These are phyloP conservation scores for Sclerotinia subarctica DNA, from an alignment of 2,329 filamentous ascomycete species.

Conservation along the genomic window DNA sequence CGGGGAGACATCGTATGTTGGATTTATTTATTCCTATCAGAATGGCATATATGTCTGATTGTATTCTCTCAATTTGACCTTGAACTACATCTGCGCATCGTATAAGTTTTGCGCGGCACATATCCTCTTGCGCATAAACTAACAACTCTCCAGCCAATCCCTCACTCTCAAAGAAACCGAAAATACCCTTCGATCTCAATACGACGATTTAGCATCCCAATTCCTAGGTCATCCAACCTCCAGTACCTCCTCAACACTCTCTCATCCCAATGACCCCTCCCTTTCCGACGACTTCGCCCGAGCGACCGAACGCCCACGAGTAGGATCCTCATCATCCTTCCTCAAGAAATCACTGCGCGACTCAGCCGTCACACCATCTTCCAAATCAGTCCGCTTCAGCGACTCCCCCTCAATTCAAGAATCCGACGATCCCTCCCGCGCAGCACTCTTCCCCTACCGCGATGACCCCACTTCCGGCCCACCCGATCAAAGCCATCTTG, in stretches of 20 bases:
- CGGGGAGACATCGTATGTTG: slow-evolving; percentile 59
- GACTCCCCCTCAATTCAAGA: slow-evolving; percentile 52
- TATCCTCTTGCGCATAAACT: slow-evolving; percentile 1
- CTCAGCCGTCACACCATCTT: slow-evolving; percentile 36
- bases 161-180: slow-evolving; percentile 62
- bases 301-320: slow-evolving; percentile 44
- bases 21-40: not conserved
- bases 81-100: not conserved
- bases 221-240: slow-evolving; percentile 65
- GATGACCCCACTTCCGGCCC: slow-evolving; percentile 57
- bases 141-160: slow-evolving; percentile 34
- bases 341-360: slow-evolving; percentile 39
- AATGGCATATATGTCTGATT: not conserved
- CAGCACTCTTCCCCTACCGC: slow-evolving; percentile 64
- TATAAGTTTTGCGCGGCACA: not conserved
- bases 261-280: slow-evolving; percentile 61
- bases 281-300: slow-evolving; percentile 63
- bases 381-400: slow-evolving; percentile 84
- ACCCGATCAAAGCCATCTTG: slow-evolving; percentile 48
- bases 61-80: not conserved
- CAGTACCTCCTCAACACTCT: slow-evolving; percentile 50
- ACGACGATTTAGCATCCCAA: slow-evolving; percentile 72
- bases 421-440: slow-evolving; percentile 49
- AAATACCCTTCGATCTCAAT: slow-evolving; percentile 67
- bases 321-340: slow-evolving; percentile 45